phyloP scores from a whole-genome alignment of 129 eudicot genomes.

The Ambrosia trifida region DNA sequence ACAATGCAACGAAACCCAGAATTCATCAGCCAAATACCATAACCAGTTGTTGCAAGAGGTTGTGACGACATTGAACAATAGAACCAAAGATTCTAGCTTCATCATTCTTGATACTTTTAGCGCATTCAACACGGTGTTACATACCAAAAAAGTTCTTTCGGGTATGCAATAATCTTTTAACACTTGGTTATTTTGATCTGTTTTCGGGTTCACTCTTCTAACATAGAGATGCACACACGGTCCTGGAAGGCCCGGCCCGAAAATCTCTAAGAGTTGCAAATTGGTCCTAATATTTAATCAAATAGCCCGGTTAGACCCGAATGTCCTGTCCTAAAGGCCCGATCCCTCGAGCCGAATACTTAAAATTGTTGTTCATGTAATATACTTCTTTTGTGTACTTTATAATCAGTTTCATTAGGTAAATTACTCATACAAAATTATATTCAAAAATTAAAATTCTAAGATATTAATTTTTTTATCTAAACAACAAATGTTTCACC shows the following conservation, averaged over 20 bases:
- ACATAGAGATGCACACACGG: background rate
- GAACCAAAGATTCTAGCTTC: slow-evolving; percentile 31
- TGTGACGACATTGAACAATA: slow-evolving; percentile 53
- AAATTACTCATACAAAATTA: no score
- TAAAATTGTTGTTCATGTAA: no score
- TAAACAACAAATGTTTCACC: no score
- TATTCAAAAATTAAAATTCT: no score
- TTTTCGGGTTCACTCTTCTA: background rate
- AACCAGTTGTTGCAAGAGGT: slow-evolving; percentile 53
- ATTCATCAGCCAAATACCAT: slow-evolving; percentile 46
- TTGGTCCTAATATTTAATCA: no score
- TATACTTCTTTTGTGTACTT: no score
- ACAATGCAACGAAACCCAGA: slow-evolving; percentile 57
- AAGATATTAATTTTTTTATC: no score
- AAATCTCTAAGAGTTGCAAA: no score
- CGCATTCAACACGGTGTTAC: slow-evolving; percentile 48
- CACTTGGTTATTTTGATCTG: background rate
- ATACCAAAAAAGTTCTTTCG: slow-evolving; percentile 40
- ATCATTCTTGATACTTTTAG: slow-evolving; percentile 54
- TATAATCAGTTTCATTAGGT: no score
- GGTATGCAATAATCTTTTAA: slow-evolving; percentile 34
- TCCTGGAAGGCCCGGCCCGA: background rate
- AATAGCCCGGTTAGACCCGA: no score
- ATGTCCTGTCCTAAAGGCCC: no score
- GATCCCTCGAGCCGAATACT: no score